Base-by-base conservation (phyloP, 768 basidiomycete genomes). In the Tricholoma matsutake region DNA sequence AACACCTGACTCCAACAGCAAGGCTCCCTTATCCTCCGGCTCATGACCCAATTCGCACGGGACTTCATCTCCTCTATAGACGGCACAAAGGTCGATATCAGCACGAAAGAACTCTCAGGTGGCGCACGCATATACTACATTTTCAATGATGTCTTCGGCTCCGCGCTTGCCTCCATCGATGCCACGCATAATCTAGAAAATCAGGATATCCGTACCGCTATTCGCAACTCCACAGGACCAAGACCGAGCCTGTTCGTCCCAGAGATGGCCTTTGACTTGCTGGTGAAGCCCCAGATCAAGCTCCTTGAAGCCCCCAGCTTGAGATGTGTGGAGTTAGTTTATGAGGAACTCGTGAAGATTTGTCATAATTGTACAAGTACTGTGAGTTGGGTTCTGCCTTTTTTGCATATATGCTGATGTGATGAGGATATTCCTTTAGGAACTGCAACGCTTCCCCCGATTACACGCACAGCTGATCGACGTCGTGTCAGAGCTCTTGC, bases 101-200 rank as follows among this genome's bases (percentile, higher is more conserved):
- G 94, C 1, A 99, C 97, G 0, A 99, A 99, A 72, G 97, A 99
- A 72, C 86, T 99, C 14, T 98, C 92, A 6, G 97, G 97, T 43
- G 97, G 97, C 51, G 97, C 97, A 22, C 86, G 97, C 57, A 94
- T 99, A 75, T 98, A 98, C 76, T 98, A 98, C 78, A 98, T 99
- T 72, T 99, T 99, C 84, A 94, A 98, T 72, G 97, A 98, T 69
- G 86, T 98, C 57, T 99, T 98, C 69, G 97, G 97, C 1, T 83
- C 90, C 56, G 97, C 96, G 1, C 85, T 99, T 6, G 84, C 86
- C 58, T 89, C 85, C 6, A 93, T 99, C 68, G 91, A 98, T 70
- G 88, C 97, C 1, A 94, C 94, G 13, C 82, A 86, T 53, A 96
- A 96, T 70, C 81, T 99, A 58, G 94, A 95, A 61, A 87, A 91